A percentile compares a stretch with the other conserved stretches of the same genome.
Conservation (phyloP, 257 asterid species). For the Anisodus tanguticus region DNA sequence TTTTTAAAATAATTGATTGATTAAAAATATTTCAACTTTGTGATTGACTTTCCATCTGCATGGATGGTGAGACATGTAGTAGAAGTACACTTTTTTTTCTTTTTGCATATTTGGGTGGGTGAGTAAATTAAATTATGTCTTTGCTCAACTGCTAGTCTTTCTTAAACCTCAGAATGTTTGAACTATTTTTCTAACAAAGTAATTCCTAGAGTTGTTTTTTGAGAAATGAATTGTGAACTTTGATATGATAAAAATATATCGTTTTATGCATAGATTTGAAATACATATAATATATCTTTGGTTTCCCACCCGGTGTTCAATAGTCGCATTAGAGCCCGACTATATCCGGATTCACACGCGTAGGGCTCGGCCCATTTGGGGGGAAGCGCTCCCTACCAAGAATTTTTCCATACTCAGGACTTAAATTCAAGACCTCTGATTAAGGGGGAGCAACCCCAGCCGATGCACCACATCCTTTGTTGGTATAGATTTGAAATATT, state of each 20-base stretch:
- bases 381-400: too few relatives aligned
- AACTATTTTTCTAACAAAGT: background rate
- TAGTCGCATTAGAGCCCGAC: too few relatives aligned
- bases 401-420: too few relatives aligned
- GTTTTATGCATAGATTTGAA: background rate
- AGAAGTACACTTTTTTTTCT: background rate
- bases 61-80: constrained; percentile 33
- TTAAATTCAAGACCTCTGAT: too few relatives aligned
- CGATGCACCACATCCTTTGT: too few relatives aligned
- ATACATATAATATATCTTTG: too few relatives aligned
- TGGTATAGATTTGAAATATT: background rate
- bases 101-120: too few relatives aligned
- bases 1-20: constrained; percentile 28
- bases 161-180: background rate
- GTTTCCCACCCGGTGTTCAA: too few relatives aligned
- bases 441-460: too few relatives aligned
- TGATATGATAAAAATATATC: background rate
- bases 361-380: too few relatives aligned
- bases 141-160: background rate
- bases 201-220: background rate
- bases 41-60: constrained; percentile 55
- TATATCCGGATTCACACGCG: too few relatives aligned
- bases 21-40: constrained; percentile 45
- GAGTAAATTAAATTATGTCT: background rate
- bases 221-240: background rate